A percentile compares a stretch with the other conserved stretches of the same genome.
phyloP scores from a whole-genome alignment of 1,284 basidiomycete species.

The Tremellales sp. region DNA sequence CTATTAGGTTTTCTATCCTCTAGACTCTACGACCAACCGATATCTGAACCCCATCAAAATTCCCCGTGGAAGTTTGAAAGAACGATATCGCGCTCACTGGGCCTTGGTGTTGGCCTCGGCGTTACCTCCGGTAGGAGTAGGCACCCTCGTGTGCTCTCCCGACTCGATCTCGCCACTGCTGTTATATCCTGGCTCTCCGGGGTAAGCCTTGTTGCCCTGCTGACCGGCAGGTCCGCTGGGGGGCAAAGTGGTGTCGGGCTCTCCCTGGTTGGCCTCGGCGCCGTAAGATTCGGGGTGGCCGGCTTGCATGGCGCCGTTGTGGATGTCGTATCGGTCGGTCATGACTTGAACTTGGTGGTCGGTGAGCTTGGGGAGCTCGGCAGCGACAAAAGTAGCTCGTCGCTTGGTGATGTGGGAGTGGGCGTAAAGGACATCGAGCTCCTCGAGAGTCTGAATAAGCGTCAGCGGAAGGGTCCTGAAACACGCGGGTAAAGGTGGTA shows the following conservation, averaged over 20 bases:
- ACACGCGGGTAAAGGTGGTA: not conserved
- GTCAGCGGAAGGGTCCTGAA: not conserved
- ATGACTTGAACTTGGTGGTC: conserved; percentile 45
- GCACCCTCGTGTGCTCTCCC: conserved; percentile 9
- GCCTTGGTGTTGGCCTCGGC: not conserved
- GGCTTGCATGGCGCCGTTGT: conserved; percentile 31
- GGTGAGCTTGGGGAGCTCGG: conserved; percentile 42
- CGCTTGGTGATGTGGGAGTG: conserved; percentile 28
- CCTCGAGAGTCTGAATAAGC: conserved; percentile 39
- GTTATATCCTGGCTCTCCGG: no score
- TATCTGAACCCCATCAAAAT: no score
- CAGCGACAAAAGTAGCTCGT: conserved; percentile 41
- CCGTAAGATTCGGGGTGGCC: conserved; percentile 31
- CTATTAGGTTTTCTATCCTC: no score
- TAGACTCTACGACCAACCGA: no score
- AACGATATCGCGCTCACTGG: no score
- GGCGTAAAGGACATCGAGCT: conserved; percentile 47
- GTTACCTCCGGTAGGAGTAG: conserved; percentile 3
- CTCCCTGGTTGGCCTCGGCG: conserved; percentile 16
- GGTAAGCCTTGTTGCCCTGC: no score
- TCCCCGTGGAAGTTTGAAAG: no score
- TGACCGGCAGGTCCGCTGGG: conserved; percentile 23
- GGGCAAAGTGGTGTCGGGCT: conserved; percentile 36
- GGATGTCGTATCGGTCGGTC: conserved; percentile 48
- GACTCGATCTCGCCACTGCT: no score